Conservation (phyloP, 2,329 filamentous ascomycete species). For the Aureobasidium sp. region DNA sequence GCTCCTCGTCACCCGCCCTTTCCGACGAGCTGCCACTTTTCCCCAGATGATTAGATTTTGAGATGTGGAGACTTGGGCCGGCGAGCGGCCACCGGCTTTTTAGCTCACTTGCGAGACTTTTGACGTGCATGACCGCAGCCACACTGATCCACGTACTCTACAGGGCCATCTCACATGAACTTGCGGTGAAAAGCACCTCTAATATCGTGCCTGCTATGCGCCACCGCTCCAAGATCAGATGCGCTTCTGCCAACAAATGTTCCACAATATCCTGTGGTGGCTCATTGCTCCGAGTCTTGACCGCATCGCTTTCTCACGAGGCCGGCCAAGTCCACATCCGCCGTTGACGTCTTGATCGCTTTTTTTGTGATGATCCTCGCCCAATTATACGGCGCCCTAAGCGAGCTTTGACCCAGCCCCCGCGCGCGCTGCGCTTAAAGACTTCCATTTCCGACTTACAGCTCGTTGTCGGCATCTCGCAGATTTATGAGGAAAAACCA, state of each 20-base stretch:
- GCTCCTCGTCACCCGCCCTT: constrained; percentile 3
- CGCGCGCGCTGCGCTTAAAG: not conserved
- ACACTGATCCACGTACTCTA: not conserved
- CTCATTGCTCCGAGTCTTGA: not conserved
- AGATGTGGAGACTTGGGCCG: constrained; percentile 9
- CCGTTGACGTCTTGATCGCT: constrained; percentile 13
- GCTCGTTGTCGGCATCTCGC: not conserved
- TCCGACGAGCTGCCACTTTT: constrained; percentile 10
- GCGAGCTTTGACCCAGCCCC: constrained; percentile 9
- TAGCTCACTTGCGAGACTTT: constrained; percentile 4
- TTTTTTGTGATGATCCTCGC: not conserved
- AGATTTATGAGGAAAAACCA: not conserved
- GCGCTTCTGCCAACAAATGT: no score
- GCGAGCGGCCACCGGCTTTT: not conserved
- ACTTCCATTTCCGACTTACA: not conserved
- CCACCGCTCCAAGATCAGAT: not conserved
- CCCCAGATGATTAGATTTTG: constrained; percentile 13
- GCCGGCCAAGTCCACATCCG: not conserved
- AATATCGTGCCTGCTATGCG: not conserved
- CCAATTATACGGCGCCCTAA: constrained; percentile 2
- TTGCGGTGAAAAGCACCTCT: not conserved
- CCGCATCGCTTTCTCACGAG: not conserved
- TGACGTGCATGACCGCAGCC: constrained; percentile 11
- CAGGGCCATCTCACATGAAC: not conserved
- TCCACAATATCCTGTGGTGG: not conserved